These are phyloP conservation scores for Solanum aculeatissimum DNA, from an alignment of 305 asterid genomes.

Conservation along the genomic window DNA sequence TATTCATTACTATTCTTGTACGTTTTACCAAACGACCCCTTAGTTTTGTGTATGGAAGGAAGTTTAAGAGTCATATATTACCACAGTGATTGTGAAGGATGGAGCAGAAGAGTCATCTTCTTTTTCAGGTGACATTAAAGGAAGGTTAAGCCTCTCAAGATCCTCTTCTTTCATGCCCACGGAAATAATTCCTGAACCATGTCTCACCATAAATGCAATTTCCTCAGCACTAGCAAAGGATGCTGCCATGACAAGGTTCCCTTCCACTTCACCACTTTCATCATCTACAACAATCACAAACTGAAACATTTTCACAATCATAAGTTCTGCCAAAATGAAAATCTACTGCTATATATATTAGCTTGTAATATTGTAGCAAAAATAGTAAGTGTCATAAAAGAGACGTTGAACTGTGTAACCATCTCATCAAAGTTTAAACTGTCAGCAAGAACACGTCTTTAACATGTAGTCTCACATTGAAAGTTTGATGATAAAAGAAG, in stretches of 20 bases:
- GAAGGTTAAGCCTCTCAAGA: conserved; percentile 59
- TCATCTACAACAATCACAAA: conserved; percentile 78
- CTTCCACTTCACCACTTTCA: conserved; percentile 44
- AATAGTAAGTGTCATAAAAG: neutral
- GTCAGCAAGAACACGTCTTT: neutral
- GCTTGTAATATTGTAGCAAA: neutral
- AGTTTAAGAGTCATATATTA: conserved; percentile 6
- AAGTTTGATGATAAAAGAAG: neutral
- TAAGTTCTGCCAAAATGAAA: neutral
- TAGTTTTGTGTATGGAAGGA: neutral
- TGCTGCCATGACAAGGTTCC: conserved; percentile 79
- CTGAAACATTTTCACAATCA: conserved; percentile 23
- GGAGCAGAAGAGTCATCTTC: conserved; percentile 70
- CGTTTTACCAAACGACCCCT: too few relatives aligned
- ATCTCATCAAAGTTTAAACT: neutral
- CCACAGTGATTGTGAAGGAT: conserved; percentile 83
- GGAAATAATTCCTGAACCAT: conserved; percentile 79
- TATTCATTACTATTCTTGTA: too few relatives aligned
- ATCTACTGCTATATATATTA: neutral
- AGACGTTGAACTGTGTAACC: neutral
- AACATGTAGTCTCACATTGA: neutral
- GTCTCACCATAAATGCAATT: conserved; percentile 53
- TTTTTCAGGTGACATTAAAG: conserved; percentile 63
- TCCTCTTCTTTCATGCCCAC: conserved; percentile 76
- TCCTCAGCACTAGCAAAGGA: conserved; percentile 26